Evolutionary conservation across 106 monocot species (phyloP), one percentile per base, ranked within the genome.

Genomic region (Iris macrosiphon): DNA sequence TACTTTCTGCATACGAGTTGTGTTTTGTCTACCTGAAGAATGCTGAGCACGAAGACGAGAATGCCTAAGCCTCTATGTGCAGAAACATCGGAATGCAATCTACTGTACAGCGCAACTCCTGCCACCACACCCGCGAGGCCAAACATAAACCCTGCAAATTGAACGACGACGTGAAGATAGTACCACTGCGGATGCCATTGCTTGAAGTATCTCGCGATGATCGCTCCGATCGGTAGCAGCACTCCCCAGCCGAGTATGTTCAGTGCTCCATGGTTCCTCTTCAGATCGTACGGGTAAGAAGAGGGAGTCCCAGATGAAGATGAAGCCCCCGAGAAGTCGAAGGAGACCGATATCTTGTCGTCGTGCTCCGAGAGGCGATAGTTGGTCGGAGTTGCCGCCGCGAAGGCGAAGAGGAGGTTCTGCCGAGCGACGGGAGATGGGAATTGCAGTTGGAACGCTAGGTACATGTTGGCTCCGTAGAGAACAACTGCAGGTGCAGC

Each of bases 241-340:
- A 89, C 57, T 29, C 89, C 89, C 89, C 89, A 89, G 35, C 84
- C 76, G 67, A 89, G 54, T 52, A 89, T 77, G 18, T 52, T 62
- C 22, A 89, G 38, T 49, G 60, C 64, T 25, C 89, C 89, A 65
- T 89, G 89, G 4, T 31, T 74, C 57, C 70, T 83, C 67, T 84
- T 89, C 57, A 89, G 63, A 40, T 84, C 23, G 60, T 76, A 68
- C 20, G 76, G 79, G 31, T 76, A 74, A 2, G 72, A 65, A 27
- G 75, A 79, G 38, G 57, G 30, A 67, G 74, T n/a, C n/a, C n/a
- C 44, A 30, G 57, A 45, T 34, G 35, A 45, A 14, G 74, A 74
- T 80, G 68, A 8, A 89, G 84, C 80, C 78, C 67, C 46, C 7
- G 84, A 74, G 41, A 89, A 84, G 48, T 89, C 77, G 17, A 89